Base-by-base conservation (phyloP, 2,329 filamentous ascomycete species). In the Neocatenulostroma microsporum region DNA sequence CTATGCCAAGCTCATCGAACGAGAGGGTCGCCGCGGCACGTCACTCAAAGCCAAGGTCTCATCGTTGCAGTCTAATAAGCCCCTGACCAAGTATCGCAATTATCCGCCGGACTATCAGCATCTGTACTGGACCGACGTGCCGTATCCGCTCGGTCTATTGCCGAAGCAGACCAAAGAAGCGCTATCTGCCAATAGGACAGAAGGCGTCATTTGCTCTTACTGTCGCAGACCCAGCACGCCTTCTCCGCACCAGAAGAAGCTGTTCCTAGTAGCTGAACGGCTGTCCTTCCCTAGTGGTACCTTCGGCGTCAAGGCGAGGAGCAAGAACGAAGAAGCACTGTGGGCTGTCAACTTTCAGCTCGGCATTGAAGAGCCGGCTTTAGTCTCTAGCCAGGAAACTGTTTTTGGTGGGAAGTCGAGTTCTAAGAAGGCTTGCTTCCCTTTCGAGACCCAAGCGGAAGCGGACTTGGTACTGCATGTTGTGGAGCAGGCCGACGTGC, bases 261-360 rank as follows among this genome's bases (percentile, higher is more conserved):
- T 50, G n/a, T 50, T 45, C 24, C 43, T 48, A 9, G 46, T 47
- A 4, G 43, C 47, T 14, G 45, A 50, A 26, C 36, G 47, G 18
- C 31, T 48, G 15, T 43, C 41, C 8, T 47, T 45, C 43, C 37
- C 37, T 8, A 12, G 21, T 3, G 36, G 38, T 3, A 37, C 20
- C 9, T 44, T 34, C 4, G 37, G 41, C 20, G 24, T 21, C 19
- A 36, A 43, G 32, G 35, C 41, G 21, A 43, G 45, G 30, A 39
- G 31, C 20, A 36, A 42, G 30, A 48, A 48, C 24, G 45, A 48
- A 33, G 32, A 48, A 15, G 38, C 40, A 10, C 27, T 45, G 12
- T 48, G 45, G 46, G 40, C 41, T 10, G 40, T 42, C 18, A 50
- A 50, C 32, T 44, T 39, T 15, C 37, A 47, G 21, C 29, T 48